These are phyloP conservation scores for Avena sativa DNA, from an alignment of 176 grass and related monocot genomes.

Conservation along the genomic window DNA sequence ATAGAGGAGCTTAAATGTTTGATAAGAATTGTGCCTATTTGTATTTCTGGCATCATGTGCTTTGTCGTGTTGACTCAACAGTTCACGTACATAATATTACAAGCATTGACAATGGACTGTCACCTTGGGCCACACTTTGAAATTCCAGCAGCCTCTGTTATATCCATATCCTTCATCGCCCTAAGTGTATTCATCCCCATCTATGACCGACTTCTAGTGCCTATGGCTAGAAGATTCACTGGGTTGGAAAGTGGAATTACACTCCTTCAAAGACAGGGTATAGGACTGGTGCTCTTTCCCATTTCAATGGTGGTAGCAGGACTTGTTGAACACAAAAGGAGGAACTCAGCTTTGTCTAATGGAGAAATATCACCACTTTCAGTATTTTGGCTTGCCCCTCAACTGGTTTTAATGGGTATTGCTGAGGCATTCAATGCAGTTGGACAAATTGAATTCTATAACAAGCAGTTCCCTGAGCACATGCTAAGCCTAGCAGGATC, in stretches of 20 bases:
- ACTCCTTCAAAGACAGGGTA: conserved; percentile 80
- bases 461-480: conserved; percentile 83
- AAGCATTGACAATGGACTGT: conserved; percentile 62
- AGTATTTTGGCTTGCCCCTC: conserved; percentile 73
- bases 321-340: conserved; percentile 61
- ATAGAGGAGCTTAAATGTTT: conserved; percentile 84
- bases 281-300: conserved; percentile 52
- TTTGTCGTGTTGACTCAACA: conserved; percentile 70
- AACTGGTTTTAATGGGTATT: conserved; percentile 72
- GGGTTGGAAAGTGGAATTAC: conserved; percentile 71
- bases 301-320: conserved; percentile 79
- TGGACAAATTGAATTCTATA: conserved; percentile 87
- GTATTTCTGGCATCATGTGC: conserved; percentile 59
- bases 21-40: conserved; percentile 71
- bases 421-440: conserved; percentile 70
- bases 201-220: conserved; percentile 69
- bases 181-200: conserved; percentile 66
- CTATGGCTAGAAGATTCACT: conserved; percentile 55
- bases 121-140: conserved; percentile 65
- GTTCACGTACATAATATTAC: conserved; percentile 64
- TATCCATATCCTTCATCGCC: conserved; percentile 54
- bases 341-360: conserved; percentile 64
- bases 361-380: conserved; percentile 68
- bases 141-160: conserved; percentile 59
- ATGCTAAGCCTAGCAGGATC: conserved; percentile 72